Conservation (phyloP, 129 eudicot species). For the Helianthus tuberosus region DNA sequence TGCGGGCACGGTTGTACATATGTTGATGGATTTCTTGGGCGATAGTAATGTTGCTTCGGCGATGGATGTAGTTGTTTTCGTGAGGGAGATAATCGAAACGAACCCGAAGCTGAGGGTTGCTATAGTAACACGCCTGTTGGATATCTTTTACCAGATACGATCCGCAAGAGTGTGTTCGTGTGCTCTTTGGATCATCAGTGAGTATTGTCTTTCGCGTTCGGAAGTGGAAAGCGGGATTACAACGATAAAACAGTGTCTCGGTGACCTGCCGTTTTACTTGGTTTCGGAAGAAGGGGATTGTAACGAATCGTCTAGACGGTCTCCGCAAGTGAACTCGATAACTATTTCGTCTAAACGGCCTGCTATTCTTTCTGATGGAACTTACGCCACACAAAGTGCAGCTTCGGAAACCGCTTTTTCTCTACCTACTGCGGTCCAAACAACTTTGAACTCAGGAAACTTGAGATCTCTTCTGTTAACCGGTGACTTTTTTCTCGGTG, state of each 20-base stretch:
- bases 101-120: slow-evolving; percentile 90
- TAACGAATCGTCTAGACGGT: slow-evolving; percentile 65
- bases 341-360: slow-evolving; percentile 91
- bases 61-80: slow-evolving; percentile 92
- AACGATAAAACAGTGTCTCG: slow-evolving; percentile 91
- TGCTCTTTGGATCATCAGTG: slow-evolving; percentile 98
- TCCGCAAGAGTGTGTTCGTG: slow-evolving; percentile 92
- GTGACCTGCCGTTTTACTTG: slow-evolving; percentile 82
- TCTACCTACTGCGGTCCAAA: slow-evolving; percentile 78
- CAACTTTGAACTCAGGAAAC: slow-evolving; percentile 70
- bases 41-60: slow-evolving; percentile 96
- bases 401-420: slow-evolving; percentile 90
- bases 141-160: slow-evolving; percentile 92
- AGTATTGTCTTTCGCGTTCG: slow-evolving; percentile 89
- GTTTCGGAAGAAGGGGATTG: slow-evolving; percentile 74
- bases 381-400: slow-evolving; percentile 97
- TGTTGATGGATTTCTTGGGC: slow-evolving; percentile 97
- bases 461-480: slow-evolving; percentile 89
- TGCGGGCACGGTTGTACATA: slow-evolving; percentile 92
- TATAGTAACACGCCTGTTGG: slow-evolving; percentile 76
- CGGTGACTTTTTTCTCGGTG: slow-evolving; percentile 95
- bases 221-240: slow-evolving; percentile 95
- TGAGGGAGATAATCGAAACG: slow-evolving; percentile 93
- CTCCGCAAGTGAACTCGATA: slow-evolving; percentile 70
- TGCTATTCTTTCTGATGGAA: slow-evolving; percentile 92